These are phyloP conservation scores for Guadua angustifolia DNA, from an alignment of 176 grass and related monocot species.

Conservation along the genomic window DNA sequence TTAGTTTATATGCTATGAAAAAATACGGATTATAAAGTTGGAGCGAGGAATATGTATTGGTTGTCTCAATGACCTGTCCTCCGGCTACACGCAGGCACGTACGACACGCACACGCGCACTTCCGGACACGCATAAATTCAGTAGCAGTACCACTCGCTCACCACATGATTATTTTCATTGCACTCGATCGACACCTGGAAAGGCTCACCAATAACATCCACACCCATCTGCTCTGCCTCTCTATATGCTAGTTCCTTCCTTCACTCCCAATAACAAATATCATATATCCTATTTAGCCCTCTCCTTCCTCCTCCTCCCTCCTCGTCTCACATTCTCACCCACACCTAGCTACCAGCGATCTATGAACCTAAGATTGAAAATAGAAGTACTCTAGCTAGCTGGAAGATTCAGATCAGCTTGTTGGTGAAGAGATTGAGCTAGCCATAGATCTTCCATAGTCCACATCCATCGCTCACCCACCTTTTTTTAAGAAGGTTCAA, in stretches of 20 bases:
- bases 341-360: neutral
- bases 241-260: neutral
- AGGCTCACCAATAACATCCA: neutral
- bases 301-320: neutral
- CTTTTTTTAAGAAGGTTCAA: neutral
- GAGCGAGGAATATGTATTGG: neutral
- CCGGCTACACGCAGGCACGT: neutral
- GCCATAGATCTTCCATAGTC: neutral
- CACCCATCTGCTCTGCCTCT: neutral
- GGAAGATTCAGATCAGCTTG: conserved; percentile 6
- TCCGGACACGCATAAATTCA: conserved; percentile 7
- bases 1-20: no score
- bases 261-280: conserved; percentile 11
- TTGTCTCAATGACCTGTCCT: neutral
- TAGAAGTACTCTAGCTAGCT: neutral
- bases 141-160: neutral
- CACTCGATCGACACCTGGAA: conserved; percentile 25
- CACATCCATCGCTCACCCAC: neutral
- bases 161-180: conserved; percentile 40
- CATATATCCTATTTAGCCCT: conserved; percentile 35
- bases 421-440: conserved; percentile 21
- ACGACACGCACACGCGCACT: conserved; percentile 45
- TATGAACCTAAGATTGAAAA: neutral
- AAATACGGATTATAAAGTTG: no score
- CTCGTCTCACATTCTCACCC: neutral